phyloP scores from a whole-genome alignment of 331 rosid genomes.

The Quercus lobata region DNA sequence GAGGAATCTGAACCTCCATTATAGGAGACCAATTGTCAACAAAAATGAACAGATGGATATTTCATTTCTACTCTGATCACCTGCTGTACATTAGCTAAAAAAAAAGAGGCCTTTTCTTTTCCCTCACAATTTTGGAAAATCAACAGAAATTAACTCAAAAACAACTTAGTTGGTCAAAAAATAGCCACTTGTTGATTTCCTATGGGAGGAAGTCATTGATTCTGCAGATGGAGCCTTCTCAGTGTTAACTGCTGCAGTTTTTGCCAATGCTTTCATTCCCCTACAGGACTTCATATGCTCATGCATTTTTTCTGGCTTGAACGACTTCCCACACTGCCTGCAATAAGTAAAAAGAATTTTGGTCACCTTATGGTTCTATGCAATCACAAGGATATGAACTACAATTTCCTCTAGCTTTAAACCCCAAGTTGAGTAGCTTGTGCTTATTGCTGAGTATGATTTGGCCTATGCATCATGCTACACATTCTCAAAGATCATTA shows the following conservation, averaged over 20 bases:
- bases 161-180: constrained; percentile 34
- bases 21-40: no score
- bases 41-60: no score
- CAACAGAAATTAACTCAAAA: background rate
- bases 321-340: constrained; percentile 83
- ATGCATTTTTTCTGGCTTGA: constrained; percentile 82
- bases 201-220: constrained; percentile 27
- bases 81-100: no score
- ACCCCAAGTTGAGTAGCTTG: background rate
- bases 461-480: no score
- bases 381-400: background rate
- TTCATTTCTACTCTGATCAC: no score
- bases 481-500: no score
- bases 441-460: no score
- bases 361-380: background rate
- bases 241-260: constrained; percentile 10
- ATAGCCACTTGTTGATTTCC: constrained; percentile 19
- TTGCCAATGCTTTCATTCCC: constrained; percentile 52
- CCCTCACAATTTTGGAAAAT: background rate
- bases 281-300: constrained; percentile 78
- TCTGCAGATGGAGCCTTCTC: constrained; percentile 19
- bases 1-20: no score
- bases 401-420: background rate
- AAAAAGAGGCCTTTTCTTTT: background rate
- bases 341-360: constrained; percentile 19